Percentiles rank a stretch among this genome's conserved stretches.
Evolutionary conservation across 768 basidiomycete genomes (phyloP).

Genomic region (Austroboletus eburneus): DNA sequence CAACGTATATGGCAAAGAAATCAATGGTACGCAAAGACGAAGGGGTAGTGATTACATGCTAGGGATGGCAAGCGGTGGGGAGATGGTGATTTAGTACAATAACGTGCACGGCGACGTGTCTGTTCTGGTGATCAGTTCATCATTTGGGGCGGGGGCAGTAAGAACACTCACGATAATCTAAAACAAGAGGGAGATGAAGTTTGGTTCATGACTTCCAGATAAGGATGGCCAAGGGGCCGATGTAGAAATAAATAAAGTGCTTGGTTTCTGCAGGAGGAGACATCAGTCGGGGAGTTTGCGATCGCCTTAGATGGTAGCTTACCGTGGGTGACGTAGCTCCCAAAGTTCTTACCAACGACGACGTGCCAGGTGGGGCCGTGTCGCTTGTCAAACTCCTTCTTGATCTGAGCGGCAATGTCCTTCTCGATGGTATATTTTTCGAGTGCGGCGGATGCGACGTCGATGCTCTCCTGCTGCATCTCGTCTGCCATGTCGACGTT

Average conservation of each 20-base stretch:
- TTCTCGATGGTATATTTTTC: constrained; percentile 95
- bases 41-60: constrained; percentile 24
- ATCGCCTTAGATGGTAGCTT: constrained; percentile 19
- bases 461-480: constrained; percentile 93
- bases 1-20: too few species aligned
- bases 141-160: background rate
- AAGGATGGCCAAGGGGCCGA: constrained; percentile 88
- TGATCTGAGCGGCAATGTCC: constrained; percentile 96
- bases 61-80: constrained; percentile 13
- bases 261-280: constrained; percentile 69
- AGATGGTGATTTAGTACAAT: constrained; percentile 23
- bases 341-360: constrained; percentile 99
- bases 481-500: constrained; percentile 96
- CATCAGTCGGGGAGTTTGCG: constrained; percentile 9
- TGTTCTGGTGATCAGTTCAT: constrained; percentile 4
- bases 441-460: constrained; percentile 79
- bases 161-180: constrained; percentile 25
- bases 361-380: constrained; percentile 97
- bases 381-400: constrained; percentile 94
- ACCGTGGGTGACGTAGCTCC: constrained; percentile 98
- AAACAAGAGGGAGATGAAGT: constrained; percentile 8
- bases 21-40: constrained; percentile 16
- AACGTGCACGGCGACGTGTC: constrained; percentile 18
- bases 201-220: constrained; percentile 85
- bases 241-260: constrained; percentile 98